These are phyloP conservation scores for Xanthoconium purpureum DNA, from an alignment of 768 basidiomycete genomes.

Conservation along the genomic window DNA sequence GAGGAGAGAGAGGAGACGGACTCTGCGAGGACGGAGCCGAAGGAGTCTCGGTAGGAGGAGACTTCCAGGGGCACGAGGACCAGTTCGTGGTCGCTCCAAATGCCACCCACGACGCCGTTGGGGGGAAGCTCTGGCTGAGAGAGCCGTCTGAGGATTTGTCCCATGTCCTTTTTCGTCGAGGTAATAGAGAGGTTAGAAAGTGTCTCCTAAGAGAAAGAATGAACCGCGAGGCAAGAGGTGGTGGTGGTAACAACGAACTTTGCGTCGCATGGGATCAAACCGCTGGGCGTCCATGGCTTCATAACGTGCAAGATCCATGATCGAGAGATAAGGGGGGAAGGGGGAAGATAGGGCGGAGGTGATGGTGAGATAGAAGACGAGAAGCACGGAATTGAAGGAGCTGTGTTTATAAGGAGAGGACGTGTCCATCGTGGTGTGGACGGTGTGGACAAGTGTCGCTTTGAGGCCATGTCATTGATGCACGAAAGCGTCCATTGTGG, in stretches of 20 bases:
- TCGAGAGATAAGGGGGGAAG: constrained; percentile 20
- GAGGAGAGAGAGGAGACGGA: constrained; percentile 10
- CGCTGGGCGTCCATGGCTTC: constrained; percentile 32
- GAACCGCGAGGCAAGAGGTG: constrained; percentile 18
- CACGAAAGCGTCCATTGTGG: constrained; percentile 17
- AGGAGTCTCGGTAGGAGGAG: constrained; percentile 15
- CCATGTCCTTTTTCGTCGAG: constrained; percentile 23
- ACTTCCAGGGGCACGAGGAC: constrained; percentile 33
- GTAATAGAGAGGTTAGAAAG: constrained; percentile 9
- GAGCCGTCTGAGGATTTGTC: constrained; percentile 25
- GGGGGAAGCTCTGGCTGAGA: constrained; percentile 18
- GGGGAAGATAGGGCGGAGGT: constrained; percentile 25
- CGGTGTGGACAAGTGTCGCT: constrained; percentile 20
- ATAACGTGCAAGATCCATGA: constrained; percentile 26
- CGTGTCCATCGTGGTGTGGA: constrained; percentile 28
- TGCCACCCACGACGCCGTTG: constrained; percentile 25
- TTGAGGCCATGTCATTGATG: constrained; percentile 21
- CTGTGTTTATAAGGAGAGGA: constrained; percentile 21
- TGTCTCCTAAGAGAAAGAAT: constrained; percentile 22
- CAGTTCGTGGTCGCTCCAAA: constrained; percentile 35
- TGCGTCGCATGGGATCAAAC: constrained; percentile 31
- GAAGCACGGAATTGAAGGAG: constrained; percentile 28
- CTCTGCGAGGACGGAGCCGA: constrained; percentile 15
- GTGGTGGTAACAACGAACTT: constrained; percentile 23
- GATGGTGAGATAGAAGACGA: constrained; percentile 26